These are phyloP conservation scores for Phytophthora europaea DNA, from an alignment of 352 stramenopile genomes.

Conservation along the genomic window DNA sequence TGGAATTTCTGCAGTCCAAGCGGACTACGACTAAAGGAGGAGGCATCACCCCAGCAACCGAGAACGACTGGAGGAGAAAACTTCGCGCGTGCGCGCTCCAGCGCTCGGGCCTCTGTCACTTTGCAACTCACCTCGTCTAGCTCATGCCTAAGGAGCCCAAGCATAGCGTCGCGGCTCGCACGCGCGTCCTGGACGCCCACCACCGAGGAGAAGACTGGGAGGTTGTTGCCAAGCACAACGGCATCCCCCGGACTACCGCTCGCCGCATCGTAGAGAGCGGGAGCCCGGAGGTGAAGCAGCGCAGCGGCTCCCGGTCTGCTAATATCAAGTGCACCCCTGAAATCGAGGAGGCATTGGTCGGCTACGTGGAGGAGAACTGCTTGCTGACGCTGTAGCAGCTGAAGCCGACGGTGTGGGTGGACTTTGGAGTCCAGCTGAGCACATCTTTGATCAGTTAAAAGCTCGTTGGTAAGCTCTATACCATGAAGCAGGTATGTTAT, in stretches of 20 bases:
- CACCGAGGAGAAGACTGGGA: conserved; percentile 6
- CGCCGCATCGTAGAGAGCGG: background rate
- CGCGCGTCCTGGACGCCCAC: background rate
- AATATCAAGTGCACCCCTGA: too few species aligned
- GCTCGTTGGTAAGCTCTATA: too few species aligned
- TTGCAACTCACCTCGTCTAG: background rate
- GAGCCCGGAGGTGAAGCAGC: too few species aligned
- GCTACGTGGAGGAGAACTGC: too few species aligned
- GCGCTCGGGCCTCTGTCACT: background rate
- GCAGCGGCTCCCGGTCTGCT: too few species aligned
- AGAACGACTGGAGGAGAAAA: background rate
- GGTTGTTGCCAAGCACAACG: conserved; percentile 1
- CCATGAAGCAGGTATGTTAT: background rate
- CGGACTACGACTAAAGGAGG: background rate
- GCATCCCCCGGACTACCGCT: background rate
- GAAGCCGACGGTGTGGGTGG: background rate
- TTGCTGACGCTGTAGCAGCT: background rate
- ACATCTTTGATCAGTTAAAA: background rate
- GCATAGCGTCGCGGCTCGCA: background rate
- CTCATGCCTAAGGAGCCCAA: background rate
- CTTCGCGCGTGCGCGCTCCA: background rate
- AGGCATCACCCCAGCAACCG: background rate
- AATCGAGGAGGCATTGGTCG: too few species aligned
- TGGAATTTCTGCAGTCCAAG: background rate
- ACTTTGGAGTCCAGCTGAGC: background rate